These are phyloP conservation scores for Huiozyma sinensis DNA, from an alignment of 805 yeast genomes.

Conservation along the genomic window DNA sequence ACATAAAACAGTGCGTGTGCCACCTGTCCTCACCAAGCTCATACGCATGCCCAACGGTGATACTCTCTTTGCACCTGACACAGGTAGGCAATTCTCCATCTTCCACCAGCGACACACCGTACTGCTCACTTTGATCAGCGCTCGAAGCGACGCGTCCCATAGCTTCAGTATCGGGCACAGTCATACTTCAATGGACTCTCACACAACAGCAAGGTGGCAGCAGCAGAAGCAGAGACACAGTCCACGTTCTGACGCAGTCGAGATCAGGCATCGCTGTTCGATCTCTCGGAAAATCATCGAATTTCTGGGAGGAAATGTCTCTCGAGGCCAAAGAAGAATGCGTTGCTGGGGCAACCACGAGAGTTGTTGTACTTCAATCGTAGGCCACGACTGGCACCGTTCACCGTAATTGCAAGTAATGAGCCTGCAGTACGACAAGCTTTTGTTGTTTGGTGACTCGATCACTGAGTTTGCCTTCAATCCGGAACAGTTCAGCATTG, in stretches of 20 bases:
- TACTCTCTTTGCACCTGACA: conserved; percentile 39
- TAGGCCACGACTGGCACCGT: no score
- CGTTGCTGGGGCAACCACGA: no score
- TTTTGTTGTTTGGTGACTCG: conserved; percentile 20
- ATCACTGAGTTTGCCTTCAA: conserved; percentile 35
- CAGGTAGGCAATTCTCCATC: conserved; percentile 22
- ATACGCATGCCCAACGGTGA: conserved; percentile 87
- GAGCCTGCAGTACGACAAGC: conserved; percentile 26
- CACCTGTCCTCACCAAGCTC: conserved; percentile 91
- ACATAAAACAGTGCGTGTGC: conserved; percentile 89
- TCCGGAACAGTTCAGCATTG: conserved; percentile 37
- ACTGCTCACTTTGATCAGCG: not conserved
- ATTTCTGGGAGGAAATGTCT: no score
- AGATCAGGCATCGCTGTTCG: no score
- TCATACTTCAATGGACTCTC: no score
- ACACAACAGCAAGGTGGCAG: no score
- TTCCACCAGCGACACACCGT: not conserved
- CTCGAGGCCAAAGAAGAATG: no score
- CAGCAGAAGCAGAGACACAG: no score
- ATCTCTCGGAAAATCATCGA: no score
- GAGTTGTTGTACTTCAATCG: no score
- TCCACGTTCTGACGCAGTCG: no score
- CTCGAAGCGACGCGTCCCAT: not conserved
- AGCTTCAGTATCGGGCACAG: not conserved
- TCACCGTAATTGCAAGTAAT: not conserved